These are phyloP conservation scores for Furcasterigmium sp. DNA, from an alignment of 2,329 filamentous ascomycete genomes.

Conservation along the genomic window DNA sequence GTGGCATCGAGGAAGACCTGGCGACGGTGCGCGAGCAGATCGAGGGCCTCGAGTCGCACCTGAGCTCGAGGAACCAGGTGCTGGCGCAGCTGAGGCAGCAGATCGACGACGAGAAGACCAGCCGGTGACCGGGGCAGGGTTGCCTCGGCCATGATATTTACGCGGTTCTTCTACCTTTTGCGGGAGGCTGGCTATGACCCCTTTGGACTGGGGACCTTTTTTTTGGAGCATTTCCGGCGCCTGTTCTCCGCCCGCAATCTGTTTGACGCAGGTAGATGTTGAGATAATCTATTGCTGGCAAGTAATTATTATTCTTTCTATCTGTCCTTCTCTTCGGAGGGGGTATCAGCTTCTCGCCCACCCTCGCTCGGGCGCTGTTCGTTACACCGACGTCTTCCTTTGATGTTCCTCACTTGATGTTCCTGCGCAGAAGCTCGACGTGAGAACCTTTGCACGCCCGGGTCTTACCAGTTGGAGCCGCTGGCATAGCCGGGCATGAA, in stretches of 20 bases:
- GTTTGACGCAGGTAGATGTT: slow-evolving; percentile 2
- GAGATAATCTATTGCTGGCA: neutral
- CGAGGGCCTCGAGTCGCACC: slow-evolving; percentile 79
- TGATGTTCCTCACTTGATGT: too few species aligned
- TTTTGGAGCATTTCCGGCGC: neutral
- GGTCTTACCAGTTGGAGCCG: slow-evolving; percentile 42
- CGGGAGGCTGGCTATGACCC: neutral
- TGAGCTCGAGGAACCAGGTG: slow-evolving; percentile 68
- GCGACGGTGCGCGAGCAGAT: slow-evolving; percentile 90
- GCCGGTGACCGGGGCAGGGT: slow-evolving; percentile 37
- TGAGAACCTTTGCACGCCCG: too few species aligned
- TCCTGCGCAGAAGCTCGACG: too few species aligned
- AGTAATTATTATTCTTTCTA: neutral
- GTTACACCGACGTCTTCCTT: too few species aligned
- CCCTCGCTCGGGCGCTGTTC: too few species aligned
- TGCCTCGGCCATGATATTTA: too few species aligned
- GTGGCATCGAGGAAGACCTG: slow-evolving; percentile 79
- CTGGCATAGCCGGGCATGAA: slow-evolving; percentile 38
- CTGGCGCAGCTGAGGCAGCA: slow-evolving; percentile 73
- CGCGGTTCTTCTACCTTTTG: neutral
- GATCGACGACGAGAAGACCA: slow-evolving; percentile 79
- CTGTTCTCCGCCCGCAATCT: neutral
- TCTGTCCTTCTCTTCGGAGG: neutral
- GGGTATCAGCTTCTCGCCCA: too few species aligned
- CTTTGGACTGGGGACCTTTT: neutral